phyloP scores from a whole-genome alignment of 345 rosid genomes.

The Boechera retrofracta region DNA sequence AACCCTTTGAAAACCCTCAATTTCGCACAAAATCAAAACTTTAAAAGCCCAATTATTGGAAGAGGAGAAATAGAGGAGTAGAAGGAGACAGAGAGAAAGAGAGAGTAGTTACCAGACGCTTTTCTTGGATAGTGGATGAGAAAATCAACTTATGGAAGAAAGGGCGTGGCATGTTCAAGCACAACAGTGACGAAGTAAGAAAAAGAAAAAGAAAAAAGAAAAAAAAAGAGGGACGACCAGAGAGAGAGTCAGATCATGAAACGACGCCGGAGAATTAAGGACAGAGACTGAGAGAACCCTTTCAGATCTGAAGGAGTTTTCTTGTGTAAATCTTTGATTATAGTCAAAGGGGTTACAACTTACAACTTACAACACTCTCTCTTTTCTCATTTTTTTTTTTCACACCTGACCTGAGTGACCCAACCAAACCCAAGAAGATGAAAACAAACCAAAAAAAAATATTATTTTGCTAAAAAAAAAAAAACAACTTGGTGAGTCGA shows the following conservation, averaged over 20 bases:
- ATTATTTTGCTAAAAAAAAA: slow-evolving; percentile 1
- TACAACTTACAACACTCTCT: slow-evolving; percentile 23
- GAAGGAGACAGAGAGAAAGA: slow-evolving; percentile 1
- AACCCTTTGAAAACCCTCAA: slow-evolving; percentile 23
- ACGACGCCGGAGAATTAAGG: slow-evolving; percentile 49
- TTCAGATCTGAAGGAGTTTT: slow-evolving; percentile 45
- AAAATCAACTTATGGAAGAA: slow-evolving; percentile 77
- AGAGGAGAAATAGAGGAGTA: slow-evolving; percentile 13
- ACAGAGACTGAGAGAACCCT: slow-evolving; percentile 38
- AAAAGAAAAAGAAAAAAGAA: neutral
- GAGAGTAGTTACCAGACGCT: slow-evolving; percentile 58
- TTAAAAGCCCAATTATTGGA: neutral
- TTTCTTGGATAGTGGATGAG: slow-evolving; percentile 66
- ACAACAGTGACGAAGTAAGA: slow-evolving; percentile 35
- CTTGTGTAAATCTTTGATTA: slow-evolving; percentile 29
- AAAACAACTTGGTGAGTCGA: slow-evolving; percentile 15
- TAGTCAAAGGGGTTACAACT: slow-evolving; percentile 41
- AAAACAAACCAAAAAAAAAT: neutral
- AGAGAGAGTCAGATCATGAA: slow-evolving; percentile 53
- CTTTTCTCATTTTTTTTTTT: slow-evolving; percentile 1
- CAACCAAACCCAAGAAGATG: slow-evolving; percentile 36
- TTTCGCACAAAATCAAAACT: slow-evolving; percentile 20
- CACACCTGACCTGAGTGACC: slow-evolving; percentile 47
- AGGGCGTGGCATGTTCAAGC: slow-evolving; percentile 69
- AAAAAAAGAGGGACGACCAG: neutral